Evolutionary conservation across 2,329 filamentous ascomycete species (phyloP), one percentile per base, ranked within the genome.

Genomic region (Xylaria sp.): DNA sequence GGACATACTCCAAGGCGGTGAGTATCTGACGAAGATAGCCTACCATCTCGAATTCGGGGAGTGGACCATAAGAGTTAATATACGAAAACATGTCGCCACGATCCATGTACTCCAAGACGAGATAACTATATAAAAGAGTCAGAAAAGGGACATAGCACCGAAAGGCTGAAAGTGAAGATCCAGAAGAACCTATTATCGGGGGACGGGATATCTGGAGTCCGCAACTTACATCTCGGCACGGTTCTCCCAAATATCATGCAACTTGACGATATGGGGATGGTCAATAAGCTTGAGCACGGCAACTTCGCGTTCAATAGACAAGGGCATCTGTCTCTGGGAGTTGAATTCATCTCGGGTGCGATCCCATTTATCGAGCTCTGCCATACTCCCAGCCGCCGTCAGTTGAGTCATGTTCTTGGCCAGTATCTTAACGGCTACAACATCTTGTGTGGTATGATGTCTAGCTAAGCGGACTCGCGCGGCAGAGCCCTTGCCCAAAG

Each of bases 191-290:
- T 9, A 8, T 36, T 56, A 41, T 6, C 18, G 3, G 32, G 20
- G 53, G 20, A 12, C 7, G 72, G 73, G 46, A 28, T n/a, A 36
- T 18, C 18, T 52, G n/a, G 46, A 8, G 53, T 12, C 10, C 10
- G 36, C 8, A 15, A 66, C 92, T 83, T 84, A 97, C 93, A 99
- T 90, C 80, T 99, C 94, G 65, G 93, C 92, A 25, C 93, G 88
- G 77, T 97, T 98, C 81, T 99, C 96, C 95, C 95, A 99, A 34
- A 99, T 95, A 81, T 99, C 96, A 78, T 95, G 96, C 10, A 99
- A 83, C 73, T 92, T 93, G 80, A 97, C 94, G 75, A 98, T 95
- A 78, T 98, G 96, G 6, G 91, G 93, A 80, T 99, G 96, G 76
- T 97, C 91, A 68, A 98, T 93, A 66, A 98, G 86, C 81, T 97